Evolutionary conservation across 2,329 filamentous ascomycete species (phyloP), one percentile per base, ranked within the genome.

Genomic region (Amauroascus niger): DNA sequence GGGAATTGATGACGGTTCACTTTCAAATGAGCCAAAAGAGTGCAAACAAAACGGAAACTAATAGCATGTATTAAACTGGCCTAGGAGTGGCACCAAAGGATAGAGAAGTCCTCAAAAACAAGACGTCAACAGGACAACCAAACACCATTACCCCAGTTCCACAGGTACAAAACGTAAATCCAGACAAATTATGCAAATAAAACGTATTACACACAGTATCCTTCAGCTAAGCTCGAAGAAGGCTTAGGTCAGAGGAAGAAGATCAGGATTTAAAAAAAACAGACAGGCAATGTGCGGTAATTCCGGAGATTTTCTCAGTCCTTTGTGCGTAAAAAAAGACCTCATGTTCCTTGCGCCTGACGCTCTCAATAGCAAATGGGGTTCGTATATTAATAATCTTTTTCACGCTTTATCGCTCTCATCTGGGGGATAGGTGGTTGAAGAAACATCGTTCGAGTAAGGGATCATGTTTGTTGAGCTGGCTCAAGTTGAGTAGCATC

Each of bases 391-490:
- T 45, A 37, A 45, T 35, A 37, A 37, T 45, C 43, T 28, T 33
- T 51, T 52, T 37, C 49, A 35, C 20, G 40, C 41, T 52, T 37
- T 22, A 52, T 44, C 28, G 41, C 49, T 52, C 41, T 52, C 49
- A 30, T 52, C 40, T 41, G 48, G 33, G 30, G 37, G 37, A 30
- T 35, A 28, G 30, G 26, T 24, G 40, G 37, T 50, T 33, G n/a
- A 28, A 32, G 30, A 41, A 49, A 33, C 37, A 26, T 52, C 40
- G 20, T 45, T 52, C 41, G 35, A 45, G 37, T 26, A 44, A 44
- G 41, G 28, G 39, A 11, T 44, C 26, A n/a, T 22, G 58, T 48
- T 55, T 62, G 61, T 58, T 66, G 66, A 67, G 67, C 66, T 68
- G 67, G 66, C 66, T 67, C 68, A 68, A 47, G 43, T 40, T 22